These are phyloP conservation scores for Pichia scutulata DNA, from an alignment of 805 yeast genomes.

Conservation along the genomic window DNA sequence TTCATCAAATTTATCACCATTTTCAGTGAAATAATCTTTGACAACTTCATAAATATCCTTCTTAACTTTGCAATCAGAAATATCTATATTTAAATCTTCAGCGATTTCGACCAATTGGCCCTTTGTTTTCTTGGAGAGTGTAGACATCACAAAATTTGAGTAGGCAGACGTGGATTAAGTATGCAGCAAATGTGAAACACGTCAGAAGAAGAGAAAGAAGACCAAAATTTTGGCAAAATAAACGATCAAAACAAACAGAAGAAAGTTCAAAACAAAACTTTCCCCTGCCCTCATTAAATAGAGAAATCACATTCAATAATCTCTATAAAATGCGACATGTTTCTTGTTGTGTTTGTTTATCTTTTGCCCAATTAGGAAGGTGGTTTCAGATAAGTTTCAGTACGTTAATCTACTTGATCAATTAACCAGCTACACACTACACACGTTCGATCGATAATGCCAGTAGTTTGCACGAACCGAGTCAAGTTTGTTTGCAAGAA, in stretches of 20 bases:
- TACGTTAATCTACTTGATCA: neutral
- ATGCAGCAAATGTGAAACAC: neutral
- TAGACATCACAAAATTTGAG: conserved; percentile 6
- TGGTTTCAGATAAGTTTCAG: conserved; percentile 5
- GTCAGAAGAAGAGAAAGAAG: neutral
- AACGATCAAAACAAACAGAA: neutral
- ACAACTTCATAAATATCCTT: conserved; percentile 23
- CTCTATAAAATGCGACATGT: neutral
- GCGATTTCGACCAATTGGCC: conserved; percentile 27
- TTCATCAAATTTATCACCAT: conserved; percentile 18
- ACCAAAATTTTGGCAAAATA: neutral
- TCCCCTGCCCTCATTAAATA: neutral
- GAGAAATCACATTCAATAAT: neutral
- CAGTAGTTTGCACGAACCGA: conserved; percentile 27
- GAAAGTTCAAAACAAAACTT: neutral
- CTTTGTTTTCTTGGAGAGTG: conserved; percentile 25
- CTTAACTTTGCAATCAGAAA: conserved; percentile 21
- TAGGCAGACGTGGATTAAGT: neutral
- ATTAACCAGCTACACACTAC: neutral
- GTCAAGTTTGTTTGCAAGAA: conserved; percentile 36
- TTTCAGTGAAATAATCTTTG: conserved; percentile 15
- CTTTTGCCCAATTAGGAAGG: conserved; percentile 7
- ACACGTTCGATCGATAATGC: conserved; percentile 11
- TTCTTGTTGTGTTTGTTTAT: conserved; percentile 1
- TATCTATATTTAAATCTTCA: conserved; percentile 20